A percentile compares a stretch with the other conserved stretches of the same genome.
Evolutionary conservation across 2,329 filamentous ascomycete genomes (phyloP).

Genomic region (Thielaviopsis punctulata): DNA sequence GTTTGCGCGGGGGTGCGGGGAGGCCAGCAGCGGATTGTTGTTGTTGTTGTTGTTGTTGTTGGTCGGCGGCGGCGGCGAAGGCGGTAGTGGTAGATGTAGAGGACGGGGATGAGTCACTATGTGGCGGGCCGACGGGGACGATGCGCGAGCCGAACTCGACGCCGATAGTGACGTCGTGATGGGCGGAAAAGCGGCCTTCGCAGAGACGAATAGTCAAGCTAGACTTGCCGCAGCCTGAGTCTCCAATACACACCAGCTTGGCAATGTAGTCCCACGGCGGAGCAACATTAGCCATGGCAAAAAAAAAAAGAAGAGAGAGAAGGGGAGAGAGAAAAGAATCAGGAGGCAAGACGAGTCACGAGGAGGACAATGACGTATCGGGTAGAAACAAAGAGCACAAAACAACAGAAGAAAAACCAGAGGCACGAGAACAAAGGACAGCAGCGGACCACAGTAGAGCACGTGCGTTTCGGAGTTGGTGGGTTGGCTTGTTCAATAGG

Average conservation of each 20-base stretch:
- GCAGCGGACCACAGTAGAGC: no score
- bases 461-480: neutral
- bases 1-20: conserved; percentile 33
- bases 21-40: conserved; percentile 24
- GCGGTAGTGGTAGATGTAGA: conserved; percentile 9
- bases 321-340: neutral
- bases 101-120: conserved; percentile 28
- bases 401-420: no score
- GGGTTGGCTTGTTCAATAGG: neutral
- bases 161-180: conserved; percentile 94
- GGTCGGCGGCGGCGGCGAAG: conserved; percentile 13
- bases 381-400: neutral
- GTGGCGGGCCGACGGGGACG: conserved; percentile 74
- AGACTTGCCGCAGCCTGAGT: conserved; percentile 91
- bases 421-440: no score
- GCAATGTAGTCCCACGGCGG: conserved; percentile 96
- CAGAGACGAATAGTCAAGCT: conserved; percentile 87
- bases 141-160: conserved; percentile 92
- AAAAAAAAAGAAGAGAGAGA: neutral
- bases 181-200: conserved; percentile 83
- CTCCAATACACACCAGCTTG: conserved; percentile 94
- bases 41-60: conserved; percentile 9
- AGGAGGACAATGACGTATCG: neutral
- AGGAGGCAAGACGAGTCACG: no score
- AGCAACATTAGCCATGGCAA: conserved; percentile 20